Evolutionary conservation across 2,329 filamentous ascomycete genomes (phyloP), one percentile per base, ranked within the genome.

Genomic region (Cladobotryum protrusum): DNA sequence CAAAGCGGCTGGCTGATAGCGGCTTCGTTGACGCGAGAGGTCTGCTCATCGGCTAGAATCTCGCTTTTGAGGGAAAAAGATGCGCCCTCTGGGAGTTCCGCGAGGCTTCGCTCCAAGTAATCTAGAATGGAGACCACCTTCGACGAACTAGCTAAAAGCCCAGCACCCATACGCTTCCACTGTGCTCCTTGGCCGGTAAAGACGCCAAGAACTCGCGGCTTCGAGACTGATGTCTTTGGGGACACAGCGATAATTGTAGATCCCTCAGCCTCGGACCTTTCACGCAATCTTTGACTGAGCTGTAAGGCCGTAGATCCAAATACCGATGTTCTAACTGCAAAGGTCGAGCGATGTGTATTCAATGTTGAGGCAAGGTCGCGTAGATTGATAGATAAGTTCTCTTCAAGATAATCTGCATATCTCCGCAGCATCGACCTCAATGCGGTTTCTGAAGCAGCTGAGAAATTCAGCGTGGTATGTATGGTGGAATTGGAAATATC

Each of bases 131-230:
- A 49, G 6, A 29, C 24, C 24, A 29, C 24, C 40, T 40, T 18
- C 3, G 20, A 43, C 1, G 37, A 37, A 1, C 36, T 11, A 29
- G 39, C 32, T 14, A n/a, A 19, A 29, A 29, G 24, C 17, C 15
- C 29, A 3, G 43, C 3, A 14, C 66, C 67, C 67, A 70, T 70
- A 1, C 49, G 29, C 1, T 59, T 48, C 60, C 61, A 67, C 45
- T 68, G 64, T 0, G 63, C 64, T 3, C 65, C 66, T 43, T 68
- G 65, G 1, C 65, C 65, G 1, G 65, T 67, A 50, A 67, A 67
- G n/a, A 67, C 53, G 6, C 59, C 60, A 17, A 62, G 51, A 13
- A 60, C 53, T 8, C 46, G 29, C 12, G 42, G 39, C 39, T 42
- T 42, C 13, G 39, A 18, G 11, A 17, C 7, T 13, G 17, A 13